Evolutionary conservation across 2,329 filamentous ascomycete genomes (phyloP).

Genomic region (Aspergillus sergii): DNA sequence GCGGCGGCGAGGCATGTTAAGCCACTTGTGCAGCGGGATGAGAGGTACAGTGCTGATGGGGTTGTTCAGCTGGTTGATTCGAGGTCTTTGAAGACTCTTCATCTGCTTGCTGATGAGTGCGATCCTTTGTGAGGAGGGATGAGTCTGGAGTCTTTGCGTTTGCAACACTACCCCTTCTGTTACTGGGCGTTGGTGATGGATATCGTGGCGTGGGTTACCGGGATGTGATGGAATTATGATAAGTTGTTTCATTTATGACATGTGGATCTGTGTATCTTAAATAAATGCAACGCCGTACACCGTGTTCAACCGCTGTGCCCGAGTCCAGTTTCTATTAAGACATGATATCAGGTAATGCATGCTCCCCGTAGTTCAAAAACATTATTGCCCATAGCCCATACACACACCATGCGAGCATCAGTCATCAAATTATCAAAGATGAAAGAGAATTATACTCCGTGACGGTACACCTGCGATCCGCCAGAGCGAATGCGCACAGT

Average conservation of each 20-base stretch:
- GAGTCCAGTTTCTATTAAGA: slow-evolving; percentile 15
- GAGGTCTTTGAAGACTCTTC: background rate
- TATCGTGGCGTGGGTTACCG: background rate
- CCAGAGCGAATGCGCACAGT: slow-evolving; percentile 60
- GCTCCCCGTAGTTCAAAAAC: slow-evolving; percentile 4
- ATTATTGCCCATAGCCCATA: slow-evolving; percentile 10
- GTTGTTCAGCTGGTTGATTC: background rate
- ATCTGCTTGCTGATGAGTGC: background rate
- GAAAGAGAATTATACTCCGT: slow-evolving; percentile 40
- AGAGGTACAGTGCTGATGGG: background rate
- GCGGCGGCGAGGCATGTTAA: background rate
- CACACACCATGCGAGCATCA: slow-evolving; percentile 11
- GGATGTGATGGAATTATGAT: background rate
- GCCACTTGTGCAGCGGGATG: no score
- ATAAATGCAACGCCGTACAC: slow-evolving; percentile 21
- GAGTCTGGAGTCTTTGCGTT: background rate
- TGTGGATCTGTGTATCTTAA: slow-evolving; percentile 9
- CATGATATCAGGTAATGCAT: slow-evolving; percentile 15
- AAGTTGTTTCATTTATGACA: background rate
- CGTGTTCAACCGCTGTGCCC: slow-evolving; percentile 22
- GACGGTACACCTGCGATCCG: slow-evolving; percentile 52
- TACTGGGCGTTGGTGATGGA: background rate
- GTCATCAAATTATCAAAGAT: slow-evolving; percentile 10
- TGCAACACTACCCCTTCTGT: background rate
- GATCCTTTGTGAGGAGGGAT: background rate